Evolutionary conservation across 2,329 filamentous ascomycete species (phyloP), one percentile per base, ranked within the genome.

Genomic region (Exophiala xenobiotica): DNA sequence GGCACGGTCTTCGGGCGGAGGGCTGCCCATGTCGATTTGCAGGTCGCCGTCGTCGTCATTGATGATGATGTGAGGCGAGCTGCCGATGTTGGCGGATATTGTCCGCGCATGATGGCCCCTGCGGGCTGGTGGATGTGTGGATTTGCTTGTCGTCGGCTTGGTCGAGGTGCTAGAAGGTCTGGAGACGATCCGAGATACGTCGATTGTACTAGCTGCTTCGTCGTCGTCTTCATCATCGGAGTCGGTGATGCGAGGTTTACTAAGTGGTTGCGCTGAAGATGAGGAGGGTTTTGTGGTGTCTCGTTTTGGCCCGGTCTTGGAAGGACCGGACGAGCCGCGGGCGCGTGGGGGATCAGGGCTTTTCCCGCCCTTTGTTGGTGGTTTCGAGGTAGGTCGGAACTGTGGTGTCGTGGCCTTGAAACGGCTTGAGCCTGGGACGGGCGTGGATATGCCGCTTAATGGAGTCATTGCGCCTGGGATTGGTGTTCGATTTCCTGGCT

Each of bases 21-120:
- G 73, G 26, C 72, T 74, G 19, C 73, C 73, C 71, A 74, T 72
- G 46, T 75, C 73, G 46, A 75, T 75, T 38, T 75, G 74, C n/a
- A 75, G 59, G 52, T 71, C 70, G 14, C 71, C 52, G 31, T 60
- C 59, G 26, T 59, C 72, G 12, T 75, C 71, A 27, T 60, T 59
- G 42, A 74, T 67, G 42, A 75, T 73, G 43, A 74, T 74, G 51
- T 75, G n/a, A 64, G 68, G 27, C 61, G 54, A 56, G 18, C 47
- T 56, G 33, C 46, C 53, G 8, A 50, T 56, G 29, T 59, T 57
- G 44, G 49, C 46, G 6, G 54, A 57, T 33, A 54, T 27, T 24
- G 57, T 55, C 9, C 53, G 51, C 6, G 49, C 42, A 27, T 52
- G 56, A 12, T 45, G 45, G 33, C 47, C 49, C 12, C 31, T 20